Evolutionary conservation across 345 rosid genomes (phyloP).

Genomic region (Eucalyptus marginata): DNA sequence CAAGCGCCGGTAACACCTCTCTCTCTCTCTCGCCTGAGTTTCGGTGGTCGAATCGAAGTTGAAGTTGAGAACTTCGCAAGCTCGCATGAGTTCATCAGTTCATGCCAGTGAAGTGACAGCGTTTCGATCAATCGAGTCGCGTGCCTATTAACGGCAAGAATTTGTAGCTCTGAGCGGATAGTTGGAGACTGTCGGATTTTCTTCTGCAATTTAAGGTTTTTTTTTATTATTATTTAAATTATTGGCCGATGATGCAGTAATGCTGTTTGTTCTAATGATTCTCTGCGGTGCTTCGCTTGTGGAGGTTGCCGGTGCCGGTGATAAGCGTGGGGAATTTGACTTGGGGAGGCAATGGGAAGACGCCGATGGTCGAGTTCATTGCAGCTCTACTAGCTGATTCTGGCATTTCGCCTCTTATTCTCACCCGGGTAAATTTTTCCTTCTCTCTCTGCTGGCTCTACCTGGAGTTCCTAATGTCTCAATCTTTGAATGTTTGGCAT

Average conservation of each 20-base stretch:
- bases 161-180: neutral
- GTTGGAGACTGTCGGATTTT: neutral
- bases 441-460: neutral
- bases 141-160: neutral
- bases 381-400: slow-evolving; percentile 31
- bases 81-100: neutral
- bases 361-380: slow-evolving; percentile 84
- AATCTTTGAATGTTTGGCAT: neutral
- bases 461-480: neutral
- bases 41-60: neutral
- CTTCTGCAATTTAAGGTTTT: neutral
- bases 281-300: neutral
- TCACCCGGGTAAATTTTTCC: slow-evolving; percentile 38
- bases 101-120: neutral
- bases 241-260: neutral
- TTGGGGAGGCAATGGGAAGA: slow-evolving; percentile 95
- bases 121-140: neutral
- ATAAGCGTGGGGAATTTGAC: slow-evolving; percentile 86
- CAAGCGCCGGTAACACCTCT: slow-evolving; percentile 23
- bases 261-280: neutral
- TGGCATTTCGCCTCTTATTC: slow-evolving; percentile 64
- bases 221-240: neutral
- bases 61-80: neutral
- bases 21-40: neutral
- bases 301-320: slow-evolving; percentile 75